Evolutionary conservation across 2,329 filamentous ascomycete genomes (phyloP).

Genomic region (Diaporthe sp.): DNA sequence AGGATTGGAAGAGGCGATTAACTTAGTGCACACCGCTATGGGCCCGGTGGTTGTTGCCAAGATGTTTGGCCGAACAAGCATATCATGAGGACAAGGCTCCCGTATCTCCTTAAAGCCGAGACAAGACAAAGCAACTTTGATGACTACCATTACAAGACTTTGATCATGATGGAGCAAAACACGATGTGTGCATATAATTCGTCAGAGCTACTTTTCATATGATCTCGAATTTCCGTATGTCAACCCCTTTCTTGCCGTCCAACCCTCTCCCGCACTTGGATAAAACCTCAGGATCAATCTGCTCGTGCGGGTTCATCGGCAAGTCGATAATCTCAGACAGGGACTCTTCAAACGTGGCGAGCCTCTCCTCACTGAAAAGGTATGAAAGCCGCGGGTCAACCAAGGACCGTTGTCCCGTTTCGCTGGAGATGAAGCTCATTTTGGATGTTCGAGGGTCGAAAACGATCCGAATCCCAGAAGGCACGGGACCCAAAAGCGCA

Average conservation of each 20-base stretch:
- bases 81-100: no score
- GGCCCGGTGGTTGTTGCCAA: no score
- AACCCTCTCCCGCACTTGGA: background rate
- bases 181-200: background rate
- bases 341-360: background rate
- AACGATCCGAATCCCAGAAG: background rate
- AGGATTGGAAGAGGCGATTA: no score
- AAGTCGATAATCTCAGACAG: background rate
- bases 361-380: background rate
- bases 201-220: background rate
- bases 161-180: no score
- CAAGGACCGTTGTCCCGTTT: background rate
- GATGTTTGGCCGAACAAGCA: no score
- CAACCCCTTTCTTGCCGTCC: background rate
- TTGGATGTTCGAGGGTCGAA: conserved; percentile 7
- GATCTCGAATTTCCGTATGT: conserved; percentile 13
- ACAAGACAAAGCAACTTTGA: no score
- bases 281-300: conserved; percentile 7
- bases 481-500: conserved; percentile 3
- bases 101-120: no score
- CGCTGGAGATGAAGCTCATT: background rate
- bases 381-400: background rate
- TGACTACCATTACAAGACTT: accelerated
- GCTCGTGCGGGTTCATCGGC: background rate
- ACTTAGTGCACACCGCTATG: no score